These are phyloP conservation scores for Colletotrichum simmondsii DNA, from an alignment of 2,329 filamentous ascomycete genomes.

Conservation along the genomic window DNA sequence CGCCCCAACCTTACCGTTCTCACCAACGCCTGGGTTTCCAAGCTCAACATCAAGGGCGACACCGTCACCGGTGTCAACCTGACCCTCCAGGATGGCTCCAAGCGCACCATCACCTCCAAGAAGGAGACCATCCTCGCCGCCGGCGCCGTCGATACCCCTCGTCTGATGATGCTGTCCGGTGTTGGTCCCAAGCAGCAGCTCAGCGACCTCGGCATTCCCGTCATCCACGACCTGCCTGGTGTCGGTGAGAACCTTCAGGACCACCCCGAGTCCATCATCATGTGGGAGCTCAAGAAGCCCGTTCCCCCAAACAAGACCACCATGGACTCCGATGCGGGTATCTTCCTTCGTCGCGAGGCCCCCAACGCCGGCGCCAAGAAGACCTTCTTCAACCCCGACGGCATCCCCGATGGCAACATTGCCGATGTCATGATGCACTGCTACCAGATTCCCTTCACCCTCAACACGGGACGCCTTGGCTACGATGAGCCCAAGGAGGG, in stretches of 20 bases:
- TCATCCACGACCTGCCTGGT: constrained; percentile 67
- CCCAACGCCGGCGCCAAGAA: constrained; percentile 72
- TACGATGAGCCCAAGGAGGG: constrained; percentile 72
- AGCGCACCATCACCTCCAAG: constrained; percentile 62
- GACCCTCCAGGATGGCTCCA: constrained; percentile 64
- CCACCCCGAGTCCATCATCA: constrained; percentile 68
- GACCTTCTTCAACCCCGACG: constrained; percentile 58
- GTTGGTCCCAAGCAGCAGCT: constrained; percentile 67
- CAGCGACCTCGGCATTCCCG: constrained; percentile 61
- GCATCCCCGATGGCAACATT: constrained; percentile 73
- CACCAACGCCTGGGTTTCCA: constrained; percentile 89
- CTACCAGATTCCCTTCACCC: constrained; percentile 93
- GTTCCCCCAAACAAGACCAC: constrained; percentile 82
- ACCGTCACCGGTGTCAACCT: constrained; percentile 80
- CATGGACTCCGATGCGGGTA: constrained; percentile 90
- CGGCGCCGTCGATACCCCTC: constrained; percentile 84
- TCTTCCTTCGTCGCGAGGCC: constrained; percentile 84
- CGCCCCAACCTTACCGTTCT: constrained; percentile 86
- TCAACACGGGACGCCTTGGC: constrained; percentile 85
- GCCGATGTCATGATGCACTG: constrained; percentile 97
- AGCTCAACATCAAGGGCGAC: constrained; percentile 77
- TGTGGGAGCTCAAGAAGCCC: constrained; percentile 83
- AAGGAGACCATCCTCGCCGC: constrained; percentile 82
- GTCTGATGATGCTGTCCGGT: constrained; percentile 69
- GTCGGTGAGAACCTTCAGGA: constrained; percentile 72